Conservation (phyloP, 169 alveolate species). For the Eimeria nieschulzi region DNA sequence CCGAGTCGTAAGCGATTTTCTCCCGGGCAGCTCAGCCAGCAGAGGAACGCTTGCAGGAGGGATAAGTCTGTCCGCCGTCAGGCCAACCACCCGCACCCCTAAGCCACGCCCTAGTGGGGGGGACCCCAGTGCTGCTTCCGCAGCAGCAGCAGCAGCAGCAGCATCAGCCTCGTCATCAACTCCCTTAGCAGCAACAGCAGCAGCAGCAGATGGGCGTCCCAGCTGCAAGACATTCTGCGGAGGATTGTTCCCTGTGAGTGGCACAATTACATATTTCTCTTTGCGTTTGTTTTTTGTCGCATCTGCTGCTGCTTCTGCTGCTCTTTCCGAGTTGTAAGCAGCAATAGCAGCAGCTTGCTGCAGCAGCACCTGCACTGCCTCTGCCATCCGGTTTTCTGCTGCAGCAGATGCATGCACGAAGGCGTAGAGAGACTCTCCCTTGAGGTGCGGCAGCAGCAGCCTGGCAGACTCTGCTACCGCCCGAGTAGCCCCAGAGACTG, state of each 20-base stretch:
- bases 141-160: neutral
- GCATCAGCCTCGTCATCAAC: neutral
- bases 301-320: slow-evolving; percentile 17
- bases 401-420: slow-evolving; percentile 55
- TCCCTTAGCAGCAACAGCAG: slow-evolving; percentile 31
- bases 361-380: slow-evolving; percentile 53
- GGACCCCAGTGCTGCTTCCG: neutral
- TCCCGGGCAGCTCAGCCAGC: neutral
- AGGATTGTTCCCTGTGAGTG: neutral
- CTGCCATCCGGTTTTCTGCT: slow-evolving; percentile 31
- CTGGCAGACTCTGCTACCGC: neutral
- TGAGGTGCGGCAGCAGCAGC: slow-evolving; percentile 30
- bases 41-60: neutral
- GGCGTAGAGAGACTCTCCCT: slow-evolving; percentile 33
- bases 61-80: slow-evolving; percentile 2
- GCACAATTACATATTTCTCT: neutral
- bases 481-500: neutral
- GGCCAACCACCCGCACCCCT: neutral
- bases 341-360: slow-evolving; percentile 52
- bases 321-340: slow-evolving; percentile 34
- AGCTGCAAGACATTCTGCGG: neutral
- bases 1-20: neutral
- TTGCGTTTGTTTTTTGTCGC: neutral
- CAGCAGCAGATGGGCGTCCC: neutral
- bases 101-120: neutral